These are phyloP conservation scores for Fonsecaea pedrosoi DNA, from an alignment of 2,329 filamentous ascomycete species.

Conservation along the genomic window DNA sequence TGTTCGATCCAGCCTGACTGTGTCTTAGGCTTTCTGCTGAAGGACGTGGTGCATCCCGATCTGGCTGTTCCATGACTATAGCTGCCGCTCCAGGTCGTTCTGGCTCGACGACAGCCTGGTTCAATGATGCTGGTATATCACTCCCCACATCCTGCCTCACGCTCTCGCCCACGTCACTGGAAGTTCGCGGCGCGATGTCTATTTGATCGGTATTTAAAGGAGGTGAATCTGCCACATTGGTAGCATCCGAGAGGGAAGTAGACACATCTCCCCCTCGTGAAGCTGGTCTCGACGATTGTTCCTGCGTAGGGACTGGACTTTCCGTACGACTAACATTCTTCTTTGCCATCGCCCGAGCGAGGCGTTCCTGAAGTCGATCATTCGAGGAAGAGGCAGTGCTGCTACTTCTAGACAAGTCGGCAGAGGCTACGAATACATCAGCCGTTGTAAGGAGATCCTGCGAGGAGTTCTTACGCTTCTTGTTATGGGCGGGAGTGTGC, in stretches of 20 bases:
- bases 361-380: constrained; percentile 84
- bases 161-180: not conserved
- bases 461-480: constrained; percentile 7
- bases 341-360: constrained; percentile 84
- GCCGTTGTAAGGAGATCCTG: constrained; percentile 71
- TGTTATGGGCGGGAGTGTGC: constrained; percentile 37
- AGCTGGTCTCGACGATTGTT: constrained; percentile 52
- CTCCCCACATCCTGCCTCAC: not conserved
- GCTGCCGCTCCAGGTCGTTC: not conserved
- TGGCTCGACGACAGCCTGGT: not conserved
- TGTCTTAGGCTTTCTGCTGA: constrained; percentile 15
- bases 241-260: constrained; percentile 22
- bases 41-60: constrained; percentile 12
- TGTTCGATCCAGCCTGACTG: constrained; percentile 21
- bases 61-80: not conserved
- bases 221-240: not conserved
- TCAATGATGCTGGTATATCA: not conserved
- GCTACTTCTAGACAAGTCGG: constrained; percentile 65
- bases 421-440: constrained; percentile 37
- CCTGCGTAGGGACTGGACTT: constrained; percentile 50
- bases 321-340: constrained; percentile 62
- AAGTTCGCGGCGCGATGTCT: not conserved
- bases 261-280: constrained; percentile 47
- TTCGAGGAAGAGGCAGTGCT: constrained; percentile 70
- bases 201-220: not conserved